These are phyloP conservation scores for Dipteronia dyeriana DNA, from an alignment of 345 rosid species.

Conservation along the genomic window DNA sequence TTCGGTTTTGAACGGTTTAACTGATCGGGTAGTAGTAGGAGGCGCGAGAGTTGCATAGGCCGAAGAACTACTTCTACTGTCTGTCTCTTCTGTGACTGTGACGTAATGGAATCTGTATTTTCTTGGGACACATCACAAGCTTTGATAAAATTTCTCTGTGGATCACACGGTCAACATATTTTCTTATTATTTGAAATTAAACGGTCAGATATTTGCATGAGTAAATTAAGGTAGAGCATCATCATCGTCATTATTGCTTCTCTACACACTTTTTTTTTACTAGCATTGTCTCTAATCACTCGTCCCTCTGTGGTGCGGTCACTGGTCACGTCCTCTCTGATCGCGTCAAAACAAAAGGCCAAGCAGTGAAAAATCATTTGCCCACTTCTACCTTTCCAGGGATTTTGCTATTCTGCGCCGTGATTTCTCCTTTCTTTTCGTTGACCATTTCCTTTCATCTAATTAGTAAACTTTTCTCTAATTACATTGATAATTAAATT, in stretches of 20 bases:
- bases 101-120: constrained; percentile 29
- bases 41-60: not conserved
- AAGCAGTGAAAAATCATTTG: constrained; percentile 10
- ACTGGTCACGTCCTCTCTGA: not conserved
- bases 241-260: not conserved
- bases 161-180: not conserved
- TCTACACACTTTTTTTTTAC: not conserved
- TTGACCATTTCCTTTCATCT: not conserved
- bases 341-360: not conserved
- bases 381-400: not conserved
- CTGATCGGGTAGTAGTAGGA: too few relatives aligned
- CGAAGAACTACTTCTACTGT: not conserved
- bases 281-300: not conserved
- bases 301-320: not conserved
- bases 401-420: constrained; percentile 24
- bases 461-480: too few relatives aligned
- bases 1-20: too few relatives aligned
- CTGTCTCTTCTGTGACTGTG: not conserved
- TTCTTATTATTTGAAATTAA: not conserved
- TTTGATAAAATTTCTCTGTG: not conserved
- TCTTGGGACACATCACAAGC: not conserved
- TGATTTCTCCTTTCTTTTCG: not conserved
- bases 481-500: too few relatives aligned
- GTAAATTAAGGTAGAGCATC: not conserved
- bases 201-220: constrained; percentile 5